Percentiles rank a stretch among this genome's conserved stretches.
Conservation (phyloP, 768 basidiomycete species). For the Imleria badia region DNA sequence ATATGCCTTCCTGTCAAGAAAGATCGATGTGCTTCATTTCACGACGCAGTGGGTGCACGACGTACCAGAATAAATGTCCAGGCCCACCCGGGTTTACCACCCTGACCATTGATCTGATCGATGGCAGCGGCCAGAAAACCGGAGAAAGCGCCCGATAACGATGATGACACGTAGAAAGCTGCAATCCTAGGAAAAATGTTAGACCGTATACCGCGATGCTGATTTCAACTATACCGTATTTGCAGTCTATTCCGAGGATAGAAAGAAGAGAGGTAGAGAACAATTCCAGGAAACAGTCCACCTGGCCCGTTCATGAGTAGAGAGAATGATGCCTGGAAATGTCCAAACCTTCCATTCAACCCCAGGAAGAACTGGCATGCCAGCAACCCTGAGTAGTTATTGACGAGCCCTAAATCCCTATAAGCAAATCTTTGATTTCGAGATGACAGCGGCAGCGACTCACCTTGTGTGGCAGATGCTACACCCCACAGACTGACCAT, state of each 20-base stretch:
- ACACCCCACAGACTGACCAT: background rate
- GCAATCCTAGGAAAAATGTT: conserved; percentile 31
- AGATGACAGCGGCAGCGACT: background rate
- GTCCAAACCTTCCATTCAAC: conserved; percentile 54
- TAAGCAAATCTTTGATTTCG: background rate
- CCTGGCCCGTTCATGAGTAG: conserved; percentile 32
- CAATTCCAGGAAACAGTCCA: conserved; percentile 56
- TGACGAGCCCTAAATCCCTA: conserved; percentile 41
- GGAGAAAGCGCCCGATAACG: conserved; percentile 58
- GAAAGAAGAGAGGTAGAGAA: conserved; percentile 55
- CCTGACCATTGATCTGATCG: conserved; percentile 50
- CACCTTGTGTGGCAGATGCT: background rate
- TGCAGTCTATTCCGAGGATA: conserved; percentile 33
- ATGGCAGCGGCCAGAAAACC: conserved; percentile 65
- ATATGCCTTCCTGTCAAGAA: conserved; percentile 49
- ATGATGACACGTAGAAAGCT: conserved; percentile 40
- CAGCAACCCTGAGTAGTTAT: conserved; percentile 51
- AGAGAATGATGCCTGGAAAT: background rate
- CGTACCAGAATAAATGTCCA: conserved; percentile 59
- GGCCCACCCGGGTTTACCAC: conserved; percentile 55
- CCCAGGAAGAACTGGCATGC: conserved; percentile 52
- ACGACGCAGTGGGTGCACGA: background rate
- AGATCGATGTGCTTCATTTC: background rate
- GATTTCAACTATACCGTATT: conserved; percentile 11
- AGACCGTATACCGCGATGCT: background rate